phyloP scores from a whole-genome alignment of 2,329 filamentous ascomycete genomes.

The Aspergillus niger region DNA sequence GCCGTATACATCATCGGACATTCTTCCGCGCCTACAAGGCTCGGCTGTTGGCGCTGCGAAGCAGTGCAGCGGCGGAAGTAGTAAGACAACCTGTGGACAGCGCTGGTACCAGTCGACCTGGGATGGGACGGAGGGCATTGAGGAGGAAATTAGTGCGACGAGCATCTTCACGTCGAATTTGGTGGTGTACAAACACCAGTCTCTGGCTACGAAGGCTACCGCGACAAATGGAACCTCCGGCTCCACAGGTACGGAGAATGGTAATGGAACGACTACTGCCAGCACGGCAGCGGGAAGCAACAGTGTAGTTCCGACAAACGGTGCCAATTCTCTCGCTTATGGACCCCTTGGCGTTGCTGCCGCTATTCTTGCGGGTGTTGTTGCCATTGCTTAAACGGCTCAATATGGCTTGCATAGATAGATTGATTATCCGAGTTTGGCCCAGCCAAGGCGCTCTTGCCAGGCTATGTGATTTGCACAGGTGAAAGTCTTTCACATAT shows the following conservation, averaged over 20 bases:
- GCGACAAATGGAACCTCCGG: not conserved
- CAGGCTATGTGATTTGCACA: too few relatives aligned
- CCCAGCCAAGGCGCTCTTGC: too few relatives aligned
- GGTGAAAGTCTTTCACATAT: too few relatives aligned
- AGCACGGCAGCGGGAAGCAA: not conserved
- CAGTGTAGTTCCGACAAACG: not conserved
- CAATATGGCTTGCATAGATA: too few relatives aligned
- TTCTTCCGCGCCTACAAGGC: slow-evolving; percentile 53
- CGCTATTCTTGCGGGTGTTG: not conserved
- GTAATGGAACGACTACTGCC: not conserved
- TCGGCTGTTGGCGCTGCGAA: slow-evolving; percentile 56
- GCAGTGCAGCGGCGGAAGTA: slow-evolving; percentile 51
- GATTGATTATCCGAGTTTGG: too few relatives aligned
- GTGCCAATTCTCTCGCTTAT: not conserved
- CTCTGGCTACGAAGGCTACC: not conserved
- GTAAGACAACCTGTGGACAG: slow-evolving; percentile 34
- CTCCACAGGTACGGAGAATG: not conserved
- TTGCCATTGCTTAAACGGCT: not conserved
- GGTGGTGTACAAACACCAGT: not conserved
- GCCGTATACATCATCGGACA: slow-evolving; percentile 52
- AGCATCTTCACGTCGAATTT: slow-evolving; percentile 15
- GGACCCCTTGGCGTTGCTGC: not conserved
- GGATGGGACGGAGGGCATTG: slow-evolving; percentile 31
- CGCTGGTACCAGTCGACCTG: slow-evolving; percentile 35
- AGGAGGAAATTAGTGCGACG: slow-evolving; percentile 35